Conservation (phyloP, 805 yeast genomes). For the Saccharomycopsis javanensis region DNA sequence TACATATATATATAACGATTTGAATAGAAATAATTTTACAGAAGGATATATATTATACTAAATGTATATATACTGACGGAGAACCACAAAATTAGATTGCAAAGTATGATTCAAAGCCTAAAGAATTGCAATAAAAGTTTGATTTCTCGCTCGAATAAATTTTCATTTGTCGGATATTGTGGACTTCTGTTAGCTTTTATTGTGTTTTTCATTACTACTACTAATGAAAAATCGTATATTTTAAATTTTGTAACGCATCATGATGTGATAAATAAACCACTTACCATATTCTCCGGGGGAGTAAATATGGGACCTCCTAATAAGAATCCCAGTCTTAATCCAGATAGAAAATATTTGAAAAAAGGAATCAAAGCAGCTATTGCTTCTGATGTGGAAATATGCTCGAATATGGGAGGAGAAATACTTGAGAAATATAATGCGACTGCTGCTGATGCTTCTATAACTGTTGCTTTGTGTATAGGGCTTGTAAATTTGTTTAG, state of each 20-base stretch:
- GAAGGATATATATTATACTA: too few species aligned
- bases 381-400: conserved; percentile 51
- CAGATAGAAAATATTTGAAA: conserved; percentile 31
- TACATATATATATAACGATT: too few species aligned
- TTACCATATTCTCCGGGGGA: not conserved
- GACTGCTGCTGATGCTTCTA: conserved; percentile 89
- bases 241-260: not conserved
- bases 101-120: not conserved
- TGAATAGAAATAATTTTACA: too few species aligned
- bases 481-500: conserved; percentile 76
- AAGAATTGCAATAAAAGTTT: not conserved
- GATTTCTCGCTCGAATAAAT: not conserved
- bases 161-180: not conserved
- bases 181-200: not conserved
- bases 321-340: conserved; percentile 29
- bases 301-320: conserved; percentile 20
- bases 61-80: not conserved
- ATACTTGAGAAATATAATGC: conserved; percentile 50
- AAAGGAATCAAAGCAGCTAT: conserved; percentile 48
- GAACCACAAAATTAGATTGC: not conserved
- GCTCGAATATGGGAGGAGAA: conserved; percentile 53
- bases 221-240: not conserved
- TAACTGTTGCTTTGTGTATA: conserved; percentile 79
- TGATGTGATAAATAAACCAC: not conserved
- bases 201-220: not conserved